Percentiles rank a stretch among this genome's conserved stretches.
Conservation (phyloP, 306 rosid genomes). For the Pterocarpus santalinus region DNA sequence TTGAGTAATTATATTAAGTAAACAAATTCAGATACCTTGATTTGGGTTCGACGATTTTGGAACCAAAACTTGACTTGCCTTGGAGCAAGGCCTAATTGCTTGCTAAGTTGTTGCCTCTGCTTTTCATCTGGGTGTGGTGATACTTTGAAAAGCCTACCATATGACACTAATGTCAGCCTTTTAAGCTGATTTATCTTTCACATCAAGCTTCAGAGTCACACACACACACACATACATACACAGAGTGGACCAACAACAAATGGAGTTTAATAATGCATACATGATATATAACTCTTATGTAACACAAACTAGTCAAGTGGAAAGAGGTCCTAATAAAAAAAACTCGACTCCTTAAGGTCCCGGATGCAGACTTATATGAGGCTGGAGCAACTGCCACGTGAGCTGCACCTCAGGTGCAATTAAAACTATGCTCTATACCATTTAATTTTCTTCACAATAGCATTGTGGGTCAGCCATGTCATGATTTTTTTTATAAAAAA, state of each 20-base stretch:
- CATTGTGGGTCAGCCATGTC: too few relatives aligned
- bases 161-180: constrained; percentile 11
- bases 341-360: too few relatives aligned
- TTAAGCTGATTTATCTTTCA: too few relatives aligned
- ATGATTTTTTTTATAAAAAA: too few relatives aligned
- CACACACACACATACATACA: not conserved
- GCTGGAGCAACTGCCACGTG: too few relatives aligned
- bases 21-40: constrained; percentile 64
- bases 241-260: constrained; percentile 12
- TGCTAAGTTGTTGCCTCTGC: constrained; percentile 95
- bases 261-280: constrained; percentile 29
- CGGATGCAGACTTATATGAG: too few relatives aligned
- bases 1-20: too few relatives aligned
- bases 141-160: constrained; percentile 83
- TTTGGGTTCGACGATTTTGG: constrained; percentile 98
- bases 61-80: constrained; percentile 99
- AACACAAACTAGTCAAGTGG: constrained; percentile 19
- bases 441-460: too few relatives aligned
- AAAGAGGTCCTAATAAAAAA: not conserved
- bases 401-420: too few relatives aligned
- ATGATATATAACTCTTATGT: not conserved
- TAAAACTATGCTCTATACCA: too few relatives aligned
- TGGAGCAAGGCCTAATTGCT: constrained; percentile 91
- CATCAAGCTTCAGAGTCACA: too few relatives aligned
- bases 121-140: constrained; percentile 99